phyloP scores from a whole-genome alignment of 768 basidiomycete genomes.

The Lentinula boryana region DNA sequence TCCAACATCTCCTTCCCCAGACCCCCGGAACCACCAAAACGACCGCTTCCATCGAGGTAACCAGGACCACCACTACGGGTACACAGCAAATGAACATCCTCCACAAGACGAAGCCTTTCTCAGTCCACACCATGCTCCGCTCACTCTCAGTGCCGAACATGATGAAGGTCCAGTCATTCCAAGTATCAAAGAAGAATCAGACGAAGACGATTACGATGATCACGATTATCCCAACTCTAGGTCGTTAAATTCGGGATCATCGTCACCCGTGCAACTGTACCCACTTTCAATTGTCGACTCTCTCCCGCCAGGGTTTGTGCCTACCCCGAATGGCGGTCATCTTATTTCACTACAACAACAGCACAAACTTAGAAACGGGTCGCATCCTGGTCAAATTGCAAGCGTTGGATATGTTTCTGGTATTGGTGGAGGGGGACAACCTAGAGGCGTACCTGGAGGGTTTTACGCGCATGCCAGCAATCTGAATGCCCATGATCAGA shows the following conservation, averaged over 20 bases:
- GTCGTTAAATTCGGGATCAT: neutral
- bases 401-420: neutral
- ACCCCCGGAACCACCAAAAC: neutral
- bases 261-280: neutral
- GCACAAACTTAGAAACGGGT: neutral
- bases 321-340: neutral
- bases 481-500: neutral
- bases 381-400: neutral
- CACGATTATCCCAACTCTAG: neutral
- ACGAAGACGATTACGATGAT: neutral
- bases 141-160: neutral
- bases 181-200: neutral
- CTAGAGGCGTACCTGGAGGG: neutral
- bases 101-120: neutral
- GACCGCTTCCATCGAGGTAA: no score
- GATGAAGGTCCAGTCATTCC: conserved; percentile 3
- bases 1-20: neutral
- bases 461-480: neutral
- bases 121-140: conserved; percentile 1
- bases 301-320: conserved; percentile 1
- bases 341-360: neutral
- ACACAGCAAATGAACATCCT: neutral
- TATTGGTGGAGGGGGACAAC: neutral
- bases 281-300: neutral
- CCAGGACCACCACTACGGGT: neutral